These are phyloP conservation scores for Xylariaceae sp. DNA, from an alignment of 2,329 filamentous ascomycete genomes.

Conservation along the genomic window DNA sequence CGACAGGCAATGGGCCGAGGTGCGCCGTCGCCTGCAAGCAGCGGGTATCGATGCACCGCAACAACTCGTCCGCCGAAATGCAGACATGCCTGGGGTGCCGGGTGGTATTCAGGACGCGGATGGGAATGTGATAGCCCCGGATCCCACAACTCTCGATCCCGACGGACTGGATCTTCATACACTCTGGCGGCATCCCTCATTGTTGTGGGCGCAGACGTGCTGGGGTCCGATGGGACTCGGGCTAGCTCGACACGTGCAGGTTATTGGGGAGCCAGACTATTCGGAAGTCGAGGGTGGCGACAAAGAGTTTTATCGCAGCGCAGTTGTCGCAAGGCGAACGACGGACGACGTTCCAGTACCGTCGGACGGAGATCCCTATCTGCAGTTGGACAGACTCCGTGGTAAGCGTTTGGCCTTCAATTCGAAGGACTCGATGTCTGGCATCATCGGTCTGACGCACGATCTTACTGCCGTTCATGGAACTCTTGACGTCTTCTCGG, in stretches of 20 bases:
- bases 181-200: slow-evolving; percentile 12
- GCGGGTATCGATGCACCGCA: slow-evolving; percentile 11
- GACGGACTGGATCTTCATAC: slow-evolving; percentile 12
- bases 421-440: slow-evolving; percentile 14
- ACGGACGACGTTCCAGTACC: slow-evolving; percentile 2
- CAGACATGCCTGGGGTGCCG: slow-evolving; percentile 12
- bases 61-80: slow-evolving; percentile 12
- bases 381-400: slow-evolving; percentile 5
- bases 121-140: slow-evolving; percentile 9
- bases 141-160: slow-evolving; percentile 13
- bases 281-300: slow-evolving; percentile 10
- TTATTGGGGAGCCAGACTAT: slow-evolving; percentile 15
- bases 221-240: slow-evolving; percentile 14
- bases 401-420: slow-evolving; percentile 14
- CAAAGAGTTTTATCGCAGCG: slow-evolving; percentile 11
- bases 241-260: slow-evolving; percentile 8
- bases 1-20: slow-evolving; percentile 10
- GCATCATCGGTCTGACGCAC: slow-evolving; percentile 5
- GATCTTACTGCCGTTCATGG: slow-evolving; percentile 8
- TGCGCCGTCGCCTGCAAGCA: slow-evolving; percentile 10
- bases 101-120: slow-evolving; percentile 11
- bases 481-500: slow-evolving; percentile 6
- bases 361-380: slow-evolving; percentile 1
- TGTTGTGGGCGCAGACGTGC: slow-evolving; percentile 12
- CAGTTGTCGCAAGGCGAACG: slow-evolving; percentile 7